Base-by-base conservation (phyloP, 108 stramenopile species). In the Discostella stelligeroides region DNA sequence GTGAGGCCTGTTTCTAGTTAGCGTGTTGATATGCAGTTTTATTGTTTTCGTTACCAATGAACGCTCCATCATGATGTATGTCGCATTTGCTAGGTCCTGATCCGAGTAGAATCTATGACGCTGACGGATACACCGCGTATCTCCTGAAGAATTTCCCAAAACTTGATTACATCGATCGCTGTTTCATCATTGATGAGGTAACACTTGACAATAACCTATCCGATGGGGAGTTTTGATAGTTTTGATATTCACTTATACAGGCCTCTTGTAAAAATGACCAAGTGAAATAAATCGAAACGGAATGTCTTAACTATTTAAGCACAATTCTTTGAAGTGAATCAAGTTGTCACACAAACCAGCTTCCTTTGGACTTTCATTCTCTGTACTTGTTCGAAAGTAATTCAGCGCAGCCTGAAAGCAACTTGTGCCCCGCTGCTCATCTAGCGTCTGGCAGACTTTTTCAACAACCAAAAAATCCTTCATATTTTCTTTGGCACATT, bases 101-200 rank as follows among this genome's bases (percentile, higher is more conserved):
- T 8, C 51, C 74, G 9, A 12, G 28, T 24, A 37, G 29, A 3
- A 75, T 75, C 28, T 75, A 75, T 54, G 66, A 64, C 11, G 24
- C 60, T 42, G 66, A 75, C 62, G 74, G 74, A 14, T 75, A 75
- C 49, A 64, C 62, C 2, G 53, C 23, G 13, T 92, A 92, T 48
- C 85, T 94, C 28, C 82, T 79, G 13, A 74, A 85, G 2, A 66
- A 85, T 30, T 94, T 89, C 64, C 92, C 92, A 8, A 30, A 65
- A 47, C 79, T 75, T 6, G 88, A 88, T 40, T 79, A 81, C 30
- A 81, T 92, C 60, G 45, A 47, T 25, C 37, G 46, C 34, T 81
- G 80, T 58, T 65, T 70, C 45, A 43, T 67, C 20, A 65, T 60
- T 18, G 56, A 68, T n/a, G 66, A 74, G 43, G 45, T 49, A 24